Evolutionary conservation across 106 monocot species (phyloP), one percentile per base, ranked within the genome.

Genomic region (Allium fistulosum): DNA sequence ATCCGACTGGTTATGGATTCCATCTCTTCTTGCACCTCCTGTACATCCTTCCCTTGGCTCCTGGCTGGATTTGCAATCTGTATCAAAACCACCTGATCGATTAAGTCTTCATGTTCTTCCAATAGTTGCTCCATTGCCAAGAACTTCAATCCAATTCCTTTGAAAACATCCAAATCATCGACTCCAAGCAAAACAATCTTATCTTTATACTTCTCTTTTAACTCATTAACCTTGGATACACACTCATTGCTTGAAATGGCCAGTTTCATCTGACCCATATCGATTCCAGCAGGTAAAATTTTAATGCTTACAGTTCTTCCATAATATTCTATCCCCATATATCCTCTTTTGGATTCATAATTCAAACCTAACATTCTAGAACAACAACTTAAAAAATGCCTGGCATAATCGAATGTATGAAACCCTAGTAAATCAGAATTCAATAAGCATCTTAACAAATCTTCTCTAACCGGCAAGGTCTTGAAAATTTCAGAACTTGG

Each of bases 101-200:
- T 64, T 28, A 88, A 75, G 48, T 75, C 79, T 1, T 74, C 80
- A 11, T 80, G 80, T 46, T 88, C 83, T 52, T 85, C 85, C 48
- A 95, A 51, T 8, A 95, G 66, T 77, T 80, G 85, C 66, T 88
- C 95, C 83, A 95, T 80, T 7, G 91, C 91, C 52, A 95, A 69
- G 22, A 95, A 88, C 78, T 95, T 95, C 59, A 95, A 76, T n/a
- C 91, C 81, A 16, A 95, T 95, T 7, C 95, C 95, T 69, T 95
- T 95, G 69, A 95, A 91, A 51, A 85, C 59, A 55, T 95, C 95
- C 77, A 91, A 79, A 51, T 91, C 91, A 49, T 95, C 93, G 1
- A 89, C 71, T 0, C 93, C 93, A 4, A 94, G 72, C 17, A 94
- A 27, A 48, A 94, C 47, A 17, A 68, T 69, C 52, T 72, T 80